These are phyloP conservation scores for Cladosporium sp. DNA, from an alignment of 2,329 filamentous ascomycete genomes.

Conservation along the genomic window DNA sequence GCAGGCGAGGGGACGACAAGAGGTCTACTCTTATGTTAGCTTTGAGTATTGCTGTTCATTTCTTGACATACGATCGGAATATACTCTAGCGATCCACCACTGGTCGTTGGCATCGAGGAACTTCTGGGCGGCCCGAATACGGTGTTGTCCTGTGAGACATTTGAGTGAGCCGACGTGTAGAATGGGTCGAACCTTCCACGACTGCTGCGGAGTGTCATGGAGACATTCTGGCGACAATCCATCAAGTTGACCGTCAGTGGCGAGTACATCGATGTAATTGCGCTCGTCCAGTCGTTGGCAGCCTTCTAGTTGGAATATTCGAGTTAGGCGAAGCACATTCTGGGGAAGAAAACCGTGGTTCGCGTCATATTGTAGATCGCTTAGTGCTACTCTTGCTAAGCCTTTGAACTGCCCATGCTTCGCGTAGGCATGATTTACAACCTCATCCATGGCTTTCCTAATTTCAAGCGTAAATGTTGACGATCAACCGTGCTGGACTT, in stretches of 20 bases:
- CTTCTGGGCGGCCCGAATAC: constrained; percentile 14
- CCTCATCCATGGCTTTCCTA: not conserved
- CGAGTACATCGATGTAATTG: constrained; percentile 14
- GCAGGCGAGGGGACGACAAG: not conserved
- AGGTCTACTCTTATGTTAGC: not conserved
- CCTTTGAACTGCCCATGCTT: constrained; percentile 11
- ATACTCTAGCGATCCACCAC: constrained; percentile 19
- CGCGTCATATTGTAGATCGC: constrained; percentile 11
- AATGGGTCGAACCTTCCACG: not conserved
- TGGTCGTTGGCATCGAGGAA: constrained; percentile 15
- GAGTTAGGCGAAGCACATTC: constrained; percentile 17
- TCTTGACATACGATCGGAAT: constrained; percentile 13
- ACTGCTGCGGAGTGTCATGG: not conserved
- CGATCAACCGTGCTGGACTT: not conserved
- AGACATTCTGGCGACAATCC: not conserved
- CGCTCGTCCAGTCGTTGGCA: constrained; percentile 15
- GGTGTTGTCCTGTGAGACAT: constrained; percentile 17
- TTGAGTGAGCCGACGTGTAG: not conserved
- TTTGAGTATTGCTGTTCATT: not conserved
- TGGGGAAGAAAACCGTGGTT: constrained; percentile 2
- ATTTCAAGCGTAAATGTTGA: not conserved
- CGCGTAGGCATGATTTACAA: not conserved
- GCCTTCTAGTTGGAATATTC: constrained; percentile 20
- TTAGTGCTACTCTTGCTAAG: constrained; percentile 13
- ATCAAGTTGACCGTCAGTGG: constrained; percentile 3